Conservation (phyloP, 495 filamentous ascomycete species). For the Bathelium albidoporum region DNA sequence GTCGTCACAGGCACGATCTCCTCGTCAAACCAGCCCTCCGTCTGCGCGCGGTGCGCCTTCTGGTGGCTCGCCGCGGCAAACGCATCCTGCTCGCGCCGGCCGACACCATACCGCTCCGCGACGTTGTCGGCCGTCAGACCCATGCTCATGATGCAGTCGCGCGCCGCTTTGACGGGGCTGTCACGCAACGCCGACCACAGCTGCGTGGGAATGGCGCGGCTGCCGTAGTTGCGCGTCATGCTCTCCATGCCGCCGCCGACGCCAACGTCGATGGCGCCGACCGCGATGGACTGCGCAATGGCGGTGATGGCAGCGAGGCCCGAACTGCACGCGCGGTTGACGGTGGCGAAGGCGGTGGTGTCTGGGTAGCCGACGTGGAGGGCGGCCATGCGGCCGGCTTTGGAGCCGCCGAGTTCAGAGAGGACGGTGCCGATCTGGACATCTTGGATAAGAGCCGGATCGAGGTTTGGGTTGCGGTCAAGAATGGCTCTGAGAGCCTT, state of each 20-base stretch:
- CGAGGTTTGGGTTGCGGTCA: slow-evolving; percentile 61
- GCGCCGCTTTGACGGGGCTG: slow-evolving; percentile 53
- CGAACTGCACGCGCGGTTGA: slow-evolving; percentile 78
- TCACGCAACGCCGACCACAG: slow-evolving; percentile 66
- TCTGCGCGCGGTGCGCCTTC: slow-evolving; percentile 58
- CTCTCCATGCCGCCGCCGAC: slow-evolving; percentile 87
- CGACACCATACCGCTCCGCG: slow-evolving; percentile 63
- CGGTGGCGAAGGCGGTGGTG: slow-evolving; percentile 65
- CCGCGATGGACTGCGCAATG: slow-evolving; percentile 59
- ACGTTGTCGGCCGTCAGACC: slow-evolving; percentile 90
- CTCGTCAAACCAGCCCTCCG: slow-evolving; percentile 55
- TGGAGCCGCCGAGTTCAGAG: slow-evolving; percentile 80
- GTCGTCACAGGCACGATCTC: slow-evolving; percentile 70
- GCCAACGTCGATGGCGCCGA: slow-evolving; percentile 63
- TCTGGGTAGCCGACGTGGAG: slow-evolving; percentile 71
- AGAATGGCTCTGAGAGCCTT: slow-evolving; percentile 69
- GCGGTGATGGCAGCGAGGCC: slow-evolving; percentile 63
- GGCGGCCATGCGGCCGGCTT: slow-evolving; percentile 84
- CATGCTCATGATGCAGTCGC: slow-evolving; percentile 90
- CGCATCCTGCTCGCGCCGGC: slow-evolving; percentile 65
- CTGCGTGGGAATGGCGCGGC: slow-evolving; percentile 67
- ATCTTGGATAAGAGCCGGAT: slow-evolving; percentile 63
- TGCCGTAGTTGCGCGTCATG: slow-evolving; percentile 85
- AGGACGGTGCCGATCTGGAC: slow-evolving; percentile 80
- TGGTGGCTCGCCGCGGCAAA: slow-evolving; percentile 67